Conservation (phyloP, 495 filamentous ascomycete species). For the Jackrogersella minutella region DNA sequence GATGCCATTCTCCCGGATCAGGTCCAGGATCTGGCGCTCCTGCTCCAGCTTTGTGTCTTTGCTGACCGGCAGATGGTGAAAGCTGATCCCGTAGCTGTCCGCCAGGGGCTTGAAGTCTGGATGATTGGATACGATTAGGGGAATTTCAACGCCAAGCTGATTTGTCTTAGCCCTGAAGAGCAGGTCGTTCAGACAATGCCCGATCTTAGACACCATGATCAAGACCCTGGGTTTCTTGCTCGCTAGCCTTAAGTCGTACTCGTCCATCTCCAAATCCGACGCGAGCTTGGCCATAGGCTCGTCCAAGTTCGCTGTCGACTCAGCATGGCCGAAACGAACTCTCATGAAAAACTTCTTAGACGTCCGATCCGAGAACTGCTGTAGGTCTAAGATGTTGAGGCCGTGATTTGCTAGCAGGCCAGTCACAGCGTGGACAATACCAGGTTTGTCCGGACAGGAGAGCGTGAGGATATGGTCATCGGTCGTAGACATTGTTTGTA, state of each 20-base stretch:
- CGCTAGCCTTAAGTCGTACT: constrained; percentile 67
- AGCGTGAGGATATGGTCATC: constrained; percentile 75
- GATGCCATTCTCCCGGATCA: constrained; percentile 67
- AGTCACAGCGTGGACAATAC: constrained; percentile 80
- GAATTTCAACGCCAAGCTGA: constrained; percentile 72
- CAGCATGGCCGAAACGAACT: constrained; percentile 69
- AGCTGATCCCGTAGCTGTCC: constrained; percentile 73
- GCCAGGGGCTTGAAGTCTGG: constrained; percentile 73
- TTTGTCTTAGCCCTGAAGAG: constrained; percentile 72
- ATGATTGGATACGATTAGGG: constrained; percentile 76
- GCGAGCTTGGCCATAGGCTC: constrained; percentile 64
- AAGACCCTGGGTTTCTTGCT: constrained; percentile 71
- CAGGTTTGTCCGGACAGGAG: constrained; percentile 76
- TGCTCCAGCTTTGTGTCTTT: constrained; percentile 73
- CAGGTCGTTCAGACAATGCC: constrained; percentile 82
- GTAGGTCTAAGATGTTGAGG: constrained; percentile 77
- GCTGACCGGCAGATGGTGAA: constrained; percentile 76
- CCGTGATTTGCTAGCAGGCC: constrained; percentile 69
- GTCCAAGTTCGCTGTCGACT: constrained; percentile 54
- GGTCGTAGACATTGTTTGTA: constrained; percentile 35
- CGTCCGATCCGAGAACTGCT: constrained; percentile 73
- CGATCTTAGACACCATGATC: constrained; percentile 85
- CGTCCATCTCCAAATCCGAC: constrained; percentile 62
- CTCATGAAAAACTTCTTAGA: constrained; percentile 80
- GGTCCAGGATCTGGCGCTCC: constrained; percentile 69